Conservation (phyloP, 1,284 basidiomycete genomes). For the Anthracocystis setariae region DNA sequence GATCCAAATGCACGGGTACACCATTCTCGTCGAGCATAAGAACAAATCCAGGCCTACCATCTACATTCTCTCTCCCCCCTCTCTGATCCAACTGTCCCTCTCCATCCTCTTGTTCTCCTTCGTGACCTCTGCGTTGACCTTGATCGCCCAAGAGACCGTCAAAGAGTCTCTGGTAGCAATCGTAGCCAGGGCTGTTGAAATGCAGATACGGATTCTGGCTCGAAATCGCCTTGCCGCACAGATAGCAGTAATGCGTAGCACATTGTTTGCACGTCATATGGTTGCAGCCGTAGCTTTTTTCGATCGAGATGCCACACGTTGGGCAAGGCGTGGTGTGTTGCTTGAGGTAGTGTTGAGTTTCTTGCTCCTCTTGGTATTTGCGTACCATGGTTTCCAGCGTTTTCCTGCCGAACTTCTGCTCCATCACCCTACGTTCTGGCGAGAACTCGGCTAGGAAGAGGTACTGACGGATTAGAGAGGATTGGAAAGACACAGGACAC, state of each 20-base stretch:
- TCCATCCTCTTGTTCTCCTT: background rate
- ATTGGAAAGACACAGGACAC: conserved; percentile 33
- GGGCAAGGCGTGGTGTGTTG: conserved; percentile 47
- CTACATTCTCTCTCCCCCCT: background rate
- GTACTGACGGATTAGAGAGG: conserved; percentile 40
- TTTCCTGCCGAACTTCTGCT: conserved; percentile 37
- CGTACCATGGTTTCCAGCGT: conserved; percentile 38
- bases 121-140: conserved; percentile 10
- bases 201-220: conserved; percentile 45
- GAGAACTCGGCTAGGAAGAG: conserved; percentile 18
- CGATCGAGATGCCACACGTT: conserved; percentile 42
- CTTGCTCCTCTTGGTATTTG: conserved; percentile 44
- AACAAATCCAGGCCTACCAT: conserved; percentile 16
- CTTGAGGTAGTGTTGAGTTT: conserved; percentile 39
- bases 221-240: conserved; percentile 46
- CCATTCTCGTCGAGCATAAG: conserved; percentile 37
- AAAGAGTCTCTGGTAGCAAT: conserved; percentile 43
- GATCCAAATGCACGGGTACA: conserved; percentile 26
- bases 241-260: conserved; percentile 49
- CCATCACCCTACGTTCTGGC: conserved; percentile 22
- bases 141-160: conserved; percentile 37
- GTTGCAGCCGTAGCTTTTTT: conserved; percentile 53
- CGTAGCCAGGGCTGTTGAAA: conserved; percentile 38
- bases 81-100: background rate
- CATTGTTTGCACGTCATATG: conserved; percentile 55